Evolutionary conservation across 1,284 basidiomycete species (phyloP), one percentile per base, ranked within the genome.

Genomic region (Entoloma clypeatum): DNA sequence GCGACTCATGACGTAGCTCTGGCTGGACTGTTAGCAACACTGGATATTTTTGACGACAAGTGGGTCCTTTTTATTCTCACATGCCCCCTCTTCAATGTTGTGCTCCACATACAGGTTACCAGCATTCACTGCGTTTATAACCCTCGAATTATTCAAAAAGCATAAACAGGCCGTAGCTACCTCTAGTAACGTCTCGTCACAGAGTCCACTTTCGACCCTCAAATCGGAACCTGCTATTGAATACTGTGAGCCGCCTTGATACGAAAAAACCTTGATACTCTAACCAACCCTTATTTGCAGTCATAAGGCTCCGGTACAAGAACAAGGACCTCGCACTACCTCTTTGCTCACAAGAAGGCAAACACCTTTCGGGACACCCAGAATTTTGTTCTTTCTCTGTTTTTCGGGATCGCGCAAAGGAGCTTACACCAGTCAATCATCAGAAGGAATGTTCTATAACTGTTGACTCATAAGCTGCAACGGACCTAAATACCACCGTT

Each of bases 1-100:
- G 74, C 72, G 45, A 83, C 86, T 43, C 87, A 92, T 56, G 89
- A 92, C 57, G 86, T 86, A 1, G 76, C 79, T 1, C 61, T 92
- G 10, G 86, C 86, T 1, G 86, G 74, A 0, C 52, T 90, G 30
- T 72, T 76, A 30, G 68, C 70, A 16, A 84, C 86, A 2, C 65
- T 92, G 2, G 87, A 88, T 49, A 80, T 81, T 2, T 91, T 81
- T 58, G 85, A 91, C 52, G 74, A 86, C 3, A 75, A 74, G 77
- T 59, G 7, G 6, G 44, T 36, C 29, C 11, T 30, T 35, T 30
- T 34, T 10, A 25, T 38, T 16, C 21, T 18, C 34, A 19, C n/a
- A 25, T 10, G 2, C 8, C 10, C 3, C 35, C 19, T 14, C 24
- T 33, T 17, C 22, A 24, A 30, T 36, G 7, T 13, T 36, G 30